A percentile compares a stretch with the other conserved stretches of the same genome.
phyloP scores from a whole-genome alignment of 2,329 filamentous ascomycete species.

The Xylariaceae sp. region DNA sequence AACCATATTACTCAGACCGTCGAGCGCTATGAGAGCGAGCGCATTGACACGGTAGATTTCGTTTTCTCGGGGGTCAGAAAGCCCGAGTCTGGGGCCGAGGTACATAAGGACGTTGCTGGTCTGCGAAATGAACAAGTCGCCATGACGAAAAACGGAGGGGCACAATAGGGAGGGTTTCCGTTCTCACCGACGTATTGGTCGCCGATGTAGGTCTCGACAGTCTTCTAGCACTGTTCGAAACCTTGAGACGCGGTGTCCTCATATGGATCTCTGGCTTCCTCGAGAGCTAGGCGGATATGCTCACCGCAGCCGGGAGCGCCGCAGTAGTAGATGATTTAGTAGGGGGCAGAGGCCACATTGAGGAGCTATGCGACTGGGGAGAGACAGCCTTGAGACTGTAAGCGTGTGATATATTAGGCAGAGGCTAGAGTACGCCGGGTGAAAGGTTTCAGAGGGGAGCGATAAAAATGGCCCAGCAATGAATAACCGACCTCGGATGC shows the following conservation, averaged over 20 bases:
- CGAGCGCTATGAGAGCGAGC: constrained; percentile 70
- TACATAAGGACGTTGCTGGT: constrained; percentile 75
- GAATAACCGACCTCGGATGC: no score
- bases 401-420: no score
- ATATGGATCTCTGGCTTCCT: constrained; percentile 69
- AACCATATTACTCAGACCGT: constrained; percentile 70
- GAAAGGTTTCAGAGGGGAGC: no score
- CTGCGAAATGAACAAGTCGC: constrained; percentile 66
- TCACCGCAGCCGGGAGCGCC: constrained; percentile 74
- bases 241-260: constrained; percentile 62
- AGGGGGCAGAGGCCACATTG: constrained; percentile 48
- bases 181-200: constrained; percentile 51
- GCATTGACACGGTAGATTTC: constrained; percentile 62
- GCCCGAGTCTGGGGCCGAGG: constrained; percentile 63
- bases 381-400: no score
- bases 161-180: constrained; percentile 66
- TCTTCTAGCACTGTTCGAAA: constrained; percentile 26
- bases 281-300: constrained; percentile 71
- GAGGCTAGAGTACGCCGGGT: no score
- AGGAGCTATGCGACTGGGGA: no score
- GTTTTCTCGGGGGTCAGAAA: constrained; percentile 50
- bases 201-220: constrained; percentile 44
- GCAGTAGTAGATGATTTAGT: constrained; percentile 73
- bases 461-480: no score
- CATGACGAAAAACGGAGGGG: constrained; percentile 71